Base-by-base conservation (phyloP, 139 green algal genomes). In the Tetradesmus lagerheimii region DNA sequence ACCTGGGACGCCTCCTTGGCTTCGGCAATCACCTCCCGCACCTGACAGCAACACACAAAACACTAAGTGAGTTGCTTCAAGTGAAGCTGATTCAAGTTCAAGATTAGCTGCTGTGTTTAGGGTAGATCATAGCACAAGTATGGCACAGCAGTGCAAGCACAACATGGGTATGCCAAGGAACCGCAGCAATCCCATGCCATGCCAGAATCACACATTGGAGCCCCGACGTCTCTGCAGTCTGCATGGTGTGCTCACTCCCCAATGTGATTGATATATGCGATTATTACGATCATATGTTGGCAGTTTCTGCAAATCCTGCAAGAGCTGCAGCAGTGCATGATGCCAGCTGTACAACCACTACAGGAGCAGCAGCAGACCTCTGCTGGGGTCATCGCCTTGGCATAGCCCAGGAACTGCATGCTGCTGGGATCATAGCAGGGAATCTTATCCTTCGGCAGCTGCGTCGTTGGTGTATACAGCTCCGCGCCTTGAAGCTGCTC, bases 371-470 rank as follows among this genome's bases (percentile, higher is more conserved):
- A 16, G 57, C 91, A 39, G 47, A 95, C 96, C 91, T 98, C 91
- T 0, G 90, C 87, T 4, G 90, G 76, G 14, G 86, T 97, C 95
- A 99, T 98, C 29, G 97, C 97, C 15, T 96, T 96, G 29, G 97
- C 85, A 57, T 95, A 93, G 45, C 98, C 97, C 37, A 99, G 92
- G 37, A 96, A 93, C 77, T 97, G 91, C 94, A 98, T 96, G 5
- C 94, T 99, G 71, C 92, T 95, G 8, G 98, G 98, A 83, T 99
- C 97, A 87, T 98, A 97, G 92, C 96, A 98, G 1, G 80, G 66
- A 29, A 91, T 84, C 20, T 84, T 77, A 39, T 91, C 80, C 66
- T 91, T 83, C 0, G 88, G 64, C 9, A 27, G 66, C 20, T 25
- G 15, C 57, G 67, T 62, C 16, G n/a, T 47, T 29, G 88, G 80